phyloP scores from a whole-genome alignment of 23 red algal genomes.

The Gracilaria gracilis region DNA sequence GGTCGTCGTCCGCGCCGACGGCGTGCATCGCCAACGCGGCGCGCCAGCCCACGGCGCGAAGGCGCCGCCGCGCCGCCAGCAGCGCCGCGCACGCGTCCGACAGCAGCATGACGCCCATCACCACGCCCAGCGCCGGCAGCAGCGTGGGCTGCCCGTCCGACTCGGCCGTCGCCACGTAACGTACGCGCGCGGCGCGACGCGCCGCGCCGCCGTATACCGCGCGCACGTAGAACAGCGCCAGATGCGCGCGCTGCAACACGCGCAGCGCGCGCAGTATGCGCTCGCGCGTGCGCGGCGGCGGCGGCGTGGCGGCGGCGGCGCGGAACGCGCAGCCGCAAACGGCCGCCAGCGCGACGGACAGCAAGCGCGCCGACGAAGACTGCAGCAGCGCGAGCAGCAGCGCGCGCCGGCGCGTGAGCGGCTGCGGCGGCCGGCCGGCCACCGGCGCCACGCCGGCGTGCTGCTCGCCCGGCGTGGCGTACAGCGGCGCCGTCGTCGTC shows the following conservation, averaged over 20 bases:
- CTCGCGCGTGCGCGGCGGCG: too few species aligned
- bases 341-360: too few species aligned
- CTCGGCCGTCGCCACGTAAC: not conserved
- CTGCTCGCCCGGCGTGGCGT: slow-evolving; percentile 35
- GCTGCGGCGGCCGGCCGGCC: not conserved
- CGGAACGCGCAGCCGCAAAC: too few species aligned
- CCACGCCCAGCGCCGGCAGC: not conserved
- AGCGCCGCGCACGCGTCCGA: not conserved
- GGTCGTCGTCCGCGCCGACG: not conserved
- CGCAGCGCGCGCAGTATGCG: too few species aligned
- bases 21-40: not conserved
- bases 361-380: too few species aligned
- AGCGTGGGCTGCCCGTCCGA: not conserved
- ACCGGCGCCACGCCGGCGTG: slow-evolving; percentile 18
- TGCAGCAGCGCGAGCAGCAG: too few species aligned
- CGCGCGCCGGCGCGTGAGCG: not conserved
- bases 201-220: too few species aligned
- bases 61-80: not conserved
- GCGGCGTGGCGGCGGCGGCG: too few species aligned
- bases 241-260: not conserved
- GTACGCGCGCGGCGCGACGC: too few species aligned
- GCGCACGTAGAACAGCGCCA: slow-evolving; percentile 30
- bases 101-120: not conserved
- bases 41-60: not conserved
- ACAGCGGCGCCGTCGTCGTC: not conserved